A percentile compares a stretch with the other conserved stretches of the same genome.
Evolutionary conservation across 805 yeast genomes (phyloP).

Genomic region (Cephaloascus fragrans): DNA sequence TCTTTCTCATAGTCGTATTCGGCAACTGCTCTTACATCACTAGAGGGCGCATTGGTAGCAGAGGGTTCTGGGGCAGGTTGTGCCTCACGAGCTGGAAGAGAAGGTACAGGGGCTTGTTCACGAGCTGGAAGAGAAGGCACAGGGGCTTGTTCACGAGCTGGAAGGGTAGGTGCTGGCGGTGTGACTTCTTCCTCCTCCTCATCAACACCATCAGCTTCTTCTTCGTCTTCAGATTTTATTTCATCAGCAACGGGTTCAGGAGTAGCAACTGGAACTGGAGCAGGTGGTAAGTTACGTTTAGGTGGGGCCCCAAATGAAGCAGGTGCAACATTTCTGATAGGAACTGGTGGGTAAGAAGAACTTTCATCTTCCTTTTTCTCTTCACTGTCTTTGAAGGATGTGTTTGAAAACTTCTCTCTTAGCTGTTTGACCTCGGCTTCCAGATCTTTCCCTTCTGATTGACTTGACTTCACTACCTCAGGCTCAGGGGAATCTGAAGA

Average conservation of each 20-base stretch:
- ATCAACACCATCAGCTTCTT: conserved; percentile 7
- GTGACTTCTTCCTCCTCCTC: conserved; percentile 10
- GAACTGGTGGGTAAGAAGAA: conserved; percentile 13
- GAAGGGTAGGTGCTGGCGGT: conserved; percentile 4
- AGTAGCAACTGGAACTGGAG: conserved; percentile 5
- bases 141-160: conserved; percentile 4
- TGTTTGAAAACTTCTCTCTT: not conserved
- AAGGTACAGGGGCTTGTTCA: conserved; percentile 6
- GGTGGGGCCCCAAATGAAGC: conserved; percentile 2
- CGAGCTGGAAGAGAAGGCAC: conserved; percentile 6
- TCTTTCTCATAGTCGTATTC: conserved; percentile 71
- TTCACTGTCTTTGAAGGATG: conserved; percentile 1
- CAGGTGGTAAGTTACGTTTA: conserved; percentile 8
- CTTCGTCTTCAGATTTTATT: conserved; percentile 5
- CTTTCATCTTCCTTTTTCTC: conserved; percentile 11
- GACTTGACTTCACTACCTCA: conserved; percentile 1
- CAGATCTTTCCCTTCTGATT: conserved; percentile 1
- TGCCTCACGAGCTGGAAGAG: conserved; percentile 7
- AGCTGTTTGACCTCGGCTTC: conserved; percentile 2
- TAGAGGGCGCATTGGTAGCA: conserved; percentile 6
- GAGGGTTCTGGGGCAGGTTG: not conserved
- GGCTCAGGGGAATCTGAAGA: conserved; percentile 9
- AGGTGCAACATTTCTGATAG: conserved; percentile 13
- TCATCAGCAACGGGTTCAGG: conserved; percentile 11
- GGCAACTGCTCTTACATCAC: conserved; percentile 51